Evolutionary conservation across 495 filamentous ascomycete species (phyloP).

Genomic region (Xylaria telfairii): DNA sequence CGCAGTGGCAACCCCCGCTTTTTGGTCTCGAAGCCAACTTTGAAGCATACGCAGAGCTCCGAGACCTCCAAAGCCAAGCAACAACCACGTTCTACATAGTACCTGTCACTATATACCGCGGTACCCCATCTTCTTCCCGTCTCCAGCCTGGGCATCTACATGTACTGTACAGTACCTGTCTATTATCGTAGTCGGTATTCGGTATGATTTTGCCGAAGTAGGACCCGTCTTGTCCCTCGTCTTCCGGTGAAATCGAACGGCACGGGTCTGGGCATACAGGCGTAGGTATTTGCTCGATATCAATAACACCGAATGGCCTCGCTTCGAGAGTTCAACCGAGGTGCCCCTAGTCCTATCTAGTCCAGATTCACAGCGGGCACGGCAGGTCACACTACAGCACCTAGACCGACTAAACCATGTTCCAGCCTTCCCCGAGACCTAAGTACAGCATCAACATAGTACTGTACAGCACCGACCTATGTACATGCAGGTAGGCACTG

Average conservation of each 20-base stretch:
- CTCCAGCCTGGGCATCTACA: background rate
- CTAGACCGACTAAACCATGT: background rate
- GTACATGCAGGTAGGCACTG: background rate
- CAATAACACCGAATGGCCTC: background rate
- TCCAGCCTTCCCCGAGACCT: background rate
- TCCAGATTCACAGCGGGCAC: background rate
- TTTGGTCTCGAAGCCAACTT: background rate
- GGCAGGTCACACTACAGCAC: background rate
- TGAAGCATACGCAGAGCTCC: background rate
- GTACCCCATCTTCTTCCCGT: background rate
- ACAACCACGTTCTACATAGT: background rate
- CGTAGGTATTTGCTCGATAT: background rate
- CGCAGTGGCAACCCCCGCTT: conserved; percentile 3
- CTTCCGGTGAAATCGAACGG: background rate
- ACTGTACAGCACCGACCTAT: too few relatives aligned
- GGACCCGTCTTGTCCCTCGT: background rate
- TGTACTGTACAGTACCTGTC: too few relatives aligned
- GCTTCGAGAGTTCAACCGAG: background rate
- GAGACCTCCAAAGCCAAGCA: conserved; percentile 14
- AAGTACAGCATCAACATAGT: background rate
- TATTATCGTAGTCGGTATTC: background rate
- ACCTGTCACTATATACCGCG: too few relatives aligned
- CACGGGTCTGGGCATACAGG: too few relatives aligned
- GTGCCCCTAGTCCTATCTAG: background rate
- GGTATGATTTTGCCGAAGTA: background rate